A percentile compares a stretch with the other conserved stretches of the same genome.
These are phyloP conservation scores for Panaeolus papilionaceus DNA, from an alignment of 768 basidiomycete species.

Conservation along the genomic window DNA sequence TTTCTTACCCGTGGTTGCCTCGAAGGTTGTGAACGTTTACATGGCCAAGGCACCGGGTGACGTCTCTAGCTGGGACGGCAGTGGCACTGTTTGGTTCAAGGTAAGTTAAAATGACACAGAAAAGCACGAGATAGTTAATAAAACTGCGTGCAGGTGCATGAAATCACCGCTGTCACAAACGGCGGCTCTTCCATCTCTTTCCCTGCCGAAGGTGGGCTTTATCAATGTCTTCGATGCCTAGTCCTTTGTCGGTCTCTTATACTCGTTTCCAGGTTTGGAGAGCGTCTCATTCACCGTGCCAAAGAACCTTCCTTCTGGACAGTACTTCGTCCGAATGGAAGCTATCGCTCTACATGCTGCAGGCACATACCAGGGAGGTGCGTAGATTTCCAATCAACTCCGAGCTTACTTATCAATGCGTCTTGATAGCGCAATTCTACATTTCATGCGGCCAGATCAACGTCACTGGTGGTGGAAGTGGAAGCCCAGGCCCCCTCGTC, in stretches of 20 bases:
- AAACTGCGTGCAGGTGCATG: slow-evolving; percentile 36
- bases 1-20: neutral
- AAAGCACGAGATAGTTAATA: neutral
- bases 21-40: slow-evolving; percentile 42
- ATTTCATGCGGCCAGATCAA: slow-evolving; percentile 46
- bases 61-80: slow-evolving; percentile 44
- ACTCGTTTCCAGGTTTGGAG: slow-evolving; percentile 26
- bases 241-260: neutral
- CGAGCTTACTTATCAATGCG: neutral
- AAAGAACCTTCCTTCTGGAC: slow-evolving; percentile 40
- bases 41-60: slow-evolving; percentile 51
- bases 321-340: slow-evolving; percentile 46
- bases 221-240: neutral
- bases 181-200: slow-evolving; percentile 44
- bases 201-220: slow-evolving; percentile 39
- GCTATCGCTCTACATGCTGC: slow-evolving; percentile 48
- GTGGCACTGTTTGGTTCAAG: slow-evolving; percentile 53
- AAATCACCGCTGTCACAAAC: slow-evolving; percentile 48
- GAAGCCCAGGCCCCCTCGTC: slow-evolving; percentile 26
- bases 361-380: slow-evolving; percentile 40
- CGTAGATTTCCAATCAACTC: slow-evolving; percentile 22
- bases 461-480: slow-evolving; percentile 44
- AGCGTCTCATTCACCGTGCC: slow-evolving; percentile 45
- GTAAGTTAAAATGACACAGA: neutral
- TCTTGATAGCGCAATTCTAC: slow-evolving; percentile 37